These are phyloP conservation scores for Daphne laureola DNA, from an alignment of 441 rosid species.

Conservation along the genomic window DNA sequence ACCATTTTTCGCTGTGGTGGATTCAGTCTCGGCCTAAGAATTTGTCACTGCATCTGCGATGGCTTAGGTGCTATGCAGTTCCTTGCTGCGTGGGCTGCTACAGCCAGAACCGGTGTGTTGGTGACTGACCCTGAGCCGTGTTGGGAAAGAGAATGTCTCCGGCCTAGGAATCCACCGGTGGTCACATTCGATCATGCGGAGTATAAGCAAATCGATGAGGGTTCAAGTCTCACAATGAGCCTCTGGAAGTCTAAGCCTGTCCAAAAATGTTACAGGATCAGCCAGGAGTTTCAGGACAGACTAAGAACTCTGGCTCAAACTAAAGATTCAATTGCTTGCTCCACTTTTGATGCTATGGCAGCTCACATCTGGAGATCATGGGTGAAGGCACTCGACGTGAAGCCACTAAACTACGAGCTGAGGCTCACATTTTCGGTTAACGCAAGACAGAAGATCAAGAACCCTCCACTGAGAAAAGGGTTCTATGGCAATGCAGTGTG, in stretches of 20 bases:
- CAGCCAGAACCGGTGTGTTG: constrained; percentile 45
- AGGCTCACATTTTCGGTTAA: constrained; percentile 84
- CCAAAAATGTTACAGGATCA: constrained; percentile 67
- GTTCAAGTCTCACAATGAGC: constrained; percentile 53
- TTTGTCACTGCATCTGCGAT: constrained; percentile 84
- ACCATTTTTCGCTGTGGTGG: constrained; percentile 80
- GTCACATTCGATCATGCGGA: constrained; percentile 60
- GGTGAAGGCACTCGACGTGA: constrained; percentile 82
- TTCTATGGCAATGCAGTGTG: constrained; percentile 80
- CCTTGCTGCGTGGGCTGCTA: constrained; percentile 72
- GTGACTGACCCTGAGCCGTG: constrained; percentile 53
- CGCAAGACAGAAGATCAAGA: constrained; percentile 54
- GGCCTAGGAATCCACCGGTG: constrained; percentile 62
- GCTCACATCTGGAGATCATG: constrained; percentile 91
- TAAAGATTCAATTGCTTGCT: constrained; percentile 33
- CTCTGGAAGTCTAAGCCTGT: constrained; percentile 61
- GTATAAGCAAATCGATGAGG: constrained; percentile 61
- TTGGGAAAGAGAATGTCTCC: constrained; percentile 65
- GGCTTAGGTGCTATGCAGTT: constrained; percentile 95
- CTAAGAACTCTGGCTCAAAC: constrained; percentile 53
- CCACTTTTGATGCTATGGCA: constrained; percentile 77
- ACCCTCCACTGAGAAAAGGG: constrained; percentile 50
- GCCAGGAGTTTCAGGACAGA: constrained; percentile 53
- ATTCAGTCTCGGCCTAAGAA: constrained; percentile 72
- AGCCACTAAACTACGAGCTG: constrained; percentile 55